phyloP scores from a whole-genome alignment of 2,329 filamentous ascomycete species.

The Claviceps sp. region DNA sequence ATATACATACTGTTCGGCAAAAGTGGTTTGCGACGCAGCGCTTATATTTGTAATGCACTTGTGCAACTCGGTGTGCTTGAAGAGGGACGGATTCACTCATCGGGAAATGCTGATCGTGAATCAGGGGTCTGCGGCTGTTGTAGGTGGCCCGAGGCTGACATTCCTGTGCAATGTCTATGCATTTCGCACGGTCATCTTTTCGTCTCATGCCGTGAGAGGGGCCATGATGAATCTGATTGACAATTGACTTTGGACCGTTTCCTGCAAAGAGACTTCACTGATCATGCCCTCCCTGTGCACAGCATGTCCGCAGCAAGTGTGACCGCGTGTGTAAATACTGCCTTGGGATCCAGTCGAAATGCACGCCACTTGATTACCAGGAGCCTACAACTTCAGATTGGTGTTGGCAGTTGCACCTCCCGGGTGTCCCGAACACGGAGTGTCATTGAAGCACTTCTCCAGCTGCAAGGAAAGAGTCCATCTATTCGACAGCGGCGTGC shows the following conservation, averaged over 20 bases:
- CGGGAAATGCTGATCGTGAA: not conserved
- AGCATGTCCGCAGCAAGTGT: not conserved
- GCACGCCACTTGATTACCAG: not conserved
- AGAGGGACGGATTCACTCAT: not conserved
- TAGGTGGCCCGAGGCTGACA: constrained; percentile 1
- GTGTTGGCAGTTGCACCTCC: not conserved
- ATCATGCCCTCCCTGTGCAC: not conserved
- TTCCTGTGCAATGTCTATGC: not conserved
- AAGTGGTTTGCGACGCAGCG: not conserved
- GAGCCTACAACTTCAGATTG: not conserved
- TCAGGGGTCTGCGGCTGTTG: not conserved
- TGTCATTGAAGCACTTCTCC: not conserved
- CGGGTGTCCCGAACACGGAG: constrained; percentile 1
- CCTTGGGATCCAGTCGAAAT: not conserved
- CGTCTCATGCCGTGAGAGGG: not conserved
- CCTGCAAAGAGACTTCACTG: not conserved
- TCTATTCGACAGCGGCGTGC: not conserved
- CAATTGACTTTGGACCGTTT: not conserved
- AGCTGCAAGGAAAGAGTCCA: not conserved
- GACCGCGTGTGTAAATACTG: not conserved
- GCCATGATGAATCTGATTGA: not conserved
- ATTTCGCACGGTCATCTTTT: not conserved
- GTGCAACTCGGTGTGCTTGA: not conserved
- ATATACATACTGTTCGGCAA: not conserved
- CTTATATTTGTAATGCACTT: not conserved